Evolutionary conservation across 2,329 filamentous ascomycete species (phyloP).

Genomic region (Huntiella moniliformis): DNA sequence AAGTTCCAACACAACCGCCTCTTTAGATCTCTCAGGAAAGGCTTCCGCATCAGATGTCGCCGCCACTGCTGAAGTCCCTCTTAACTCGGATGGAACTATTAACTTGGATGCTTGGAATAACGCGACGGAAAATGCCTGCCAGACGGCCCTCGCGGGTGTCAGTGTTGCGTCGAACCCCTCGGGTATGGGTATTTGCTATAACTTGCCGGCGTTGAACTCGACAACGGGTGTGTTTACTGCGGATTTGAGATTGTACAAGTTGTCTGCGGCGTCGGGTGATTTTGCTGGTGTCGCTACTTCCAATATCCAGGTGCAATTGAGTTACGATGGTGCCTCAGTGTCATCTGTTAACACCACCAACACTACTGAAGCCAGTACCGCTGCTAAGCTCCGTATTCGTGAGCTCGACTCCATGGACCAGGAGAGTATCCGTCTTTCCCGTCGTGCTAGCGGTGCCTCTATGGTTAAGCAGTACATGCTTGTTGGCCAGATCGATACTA

Average conservation of each 20-base stretch:
- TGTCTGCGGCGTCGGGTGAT: constrained; percentile 37
- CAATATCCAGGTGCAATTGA: constrained; percentile 35
- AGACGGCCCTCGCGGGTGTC: constrained; percentile 33
- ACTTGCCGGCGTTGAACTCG: constrained; percentile 52
- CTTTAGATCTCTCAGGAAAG: constrained; percentile 1
- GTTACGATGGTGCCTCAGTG: constrained; percentile 35
- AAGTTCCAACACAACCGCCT: background rate
- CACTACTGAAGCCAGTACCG: constrained; percentile 10
- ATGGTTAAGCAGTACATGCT: constrained; percentile 48
- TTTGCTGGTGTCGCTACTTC: constrained; percentile 33
- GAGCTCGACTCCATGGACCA: constrained; percentile 15
- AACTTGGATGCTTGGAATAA: constrained; percentile 38
- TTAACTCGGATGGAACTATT: constrained; percentile 26
- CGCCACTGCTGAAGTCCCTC: constrained; percentile 15
- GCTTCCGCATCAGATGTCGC: background rate
- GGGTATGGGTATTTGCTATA: constrained; percentile 68
- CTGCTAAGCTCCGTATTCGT: background rate
- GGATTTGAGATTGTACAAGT: constrained; percentile 55
- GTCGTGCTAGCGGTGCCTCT: constrained; percentile 9
- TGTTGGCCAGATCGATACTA: constrained; percentile 45
- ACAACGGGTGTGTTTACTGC: constrained; percentile 53
- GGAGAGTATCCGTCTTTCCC: constrained; percentile 13
- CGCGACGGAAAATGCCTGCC: constrained; percentile 40
- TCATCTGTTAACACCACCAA: constrained; percentile 22
- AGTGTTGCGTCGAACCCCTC: constrained; percentile 49